Percentiles rank a stretch among this genome's conserved stretches.
Conservation (phyloP, 2,329 filamentous ascomycete genomes). For the Xylaria sp. region DNA sequence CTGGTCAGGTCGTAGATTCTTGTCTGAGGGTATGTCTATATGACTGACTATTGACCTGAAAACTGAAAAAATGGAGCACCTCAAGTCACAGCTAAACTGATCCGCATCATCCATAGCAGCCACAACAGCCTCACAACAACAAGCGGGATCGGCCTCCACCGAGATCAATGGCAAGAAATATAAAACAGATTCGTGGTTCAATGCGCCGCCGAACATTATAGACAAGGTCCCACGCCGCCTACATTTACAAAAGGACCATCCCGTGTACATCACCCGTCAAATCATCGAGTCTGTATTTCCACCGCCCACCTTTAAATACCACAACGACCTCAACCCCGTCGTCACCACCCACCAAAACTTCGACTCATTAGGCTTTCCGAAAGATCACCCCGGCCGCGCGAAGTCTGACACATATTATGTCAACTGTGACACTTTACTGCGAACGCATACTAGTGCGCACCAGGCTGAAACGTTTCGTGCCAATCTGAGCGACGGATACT, state of each 20-base stretch:
- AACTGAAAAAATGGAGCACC: conserved; percentile 4
- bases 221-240: conserved; percentile 78
- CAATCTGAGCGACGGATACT: conserved; percentile 80
- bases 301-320: conserved; percentile 73
- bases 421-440: conserved; percentile 82
- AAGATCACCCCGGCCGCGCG: conserved; percentile 86
- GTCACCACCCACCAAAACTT: conserved; percentile 91
- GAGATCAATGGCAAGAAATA: conserved; percentile 73
- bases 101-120: conserved; percentile 18
- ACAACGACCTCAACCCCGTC: conserved; percentile 83
- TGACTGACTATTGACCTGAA: background rate
- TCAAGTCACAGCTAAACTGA: conserved; percentile 33
- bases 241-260: conserved; percentile 92
- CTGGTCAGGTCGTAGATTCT: conserved; percentile 38
- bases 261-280: conserved; percentile 87
- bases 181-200: conserved; percentile 82
- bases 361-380: conserved; percentile 91
- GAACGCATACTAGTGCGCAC: conserved; percentile 95
- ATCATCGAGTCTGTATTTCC: conserved; percentile 93
- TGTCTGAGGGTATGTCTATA: conserved; percentile 43
- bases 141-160: conserved; percentile 52
- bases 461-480: conserved; percentile 83
- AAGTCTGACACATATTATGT: conserved; percentile 96
- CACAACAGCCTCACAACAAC: conserved; percentile 35
- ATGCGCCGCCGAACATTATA: conserved; percentile 80